Percentiles rank a stretch among this genome's conserved stretches.
Evolutionary conservation across 177 flowering plant species (phyloP).

Genomic region (Vitis hybrid): DNA sequence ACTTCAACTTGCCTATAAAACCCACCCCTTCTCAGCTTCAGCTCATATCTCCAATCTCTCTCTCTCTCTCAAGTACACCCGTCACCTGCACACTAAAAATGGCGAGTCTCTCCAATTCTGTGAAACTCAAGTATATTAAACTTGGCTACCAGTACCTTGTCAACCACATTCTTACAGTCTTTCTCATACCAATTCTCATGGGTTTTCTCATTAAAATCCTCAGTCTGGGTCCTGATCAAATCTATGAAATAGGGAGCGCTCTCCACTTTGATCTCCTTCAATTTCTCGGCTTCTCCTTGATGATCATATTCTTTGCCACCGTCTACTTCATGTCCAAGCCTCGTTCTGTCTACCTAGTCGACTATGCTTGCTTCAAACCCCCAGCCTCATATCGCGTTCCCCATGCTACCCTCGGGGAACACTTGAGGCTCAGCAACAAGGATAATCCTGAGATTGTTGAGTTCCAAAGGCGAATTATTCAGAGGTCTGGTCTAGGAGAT

Average conservation of each 20-base stretch:
- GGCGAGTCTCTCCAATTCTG: conserved; percentile 18
- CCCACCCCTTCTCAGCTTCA: no score
- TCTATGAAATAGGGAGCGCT: no score
- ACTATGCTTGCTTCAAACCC: conserved; percentile 10
- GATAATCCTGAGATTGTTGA: conserved; percentile 10
- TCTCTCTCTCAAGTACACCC: not conserved
- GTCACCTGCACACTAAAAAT: conserved; percentile 8
- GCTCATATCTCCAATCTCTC: not conserved
- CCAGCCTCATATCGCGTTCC: conserved; percentile 9
- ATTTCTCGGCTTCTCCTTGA: conserved; percentile 20
- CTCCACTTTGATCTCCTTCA: conserved; percentile 9
- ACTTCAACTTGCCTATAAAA: no score
- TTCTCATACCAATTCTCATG: no score
- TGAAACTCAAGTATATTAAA: conserved; percentile 36
- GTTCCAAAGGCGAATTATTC: conserved; percentile 10
- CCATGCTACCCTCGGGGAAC: conserved; percentile 9
- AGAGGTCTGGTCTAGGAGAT: conserved; percentile 3
- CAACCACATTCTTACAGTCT: no score
- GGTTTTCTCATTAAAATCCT: no score
- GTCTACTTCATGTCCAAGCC: conserved; percentile 9
- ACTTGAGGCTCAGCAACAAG: not conserved
- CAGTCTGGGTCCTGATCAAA: no score
- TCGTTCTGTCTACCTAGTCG: conserved; percentile 6
- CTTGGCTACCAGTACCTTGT: conserved; percentile 16
- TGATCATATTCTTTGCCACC: conserved; percentile 21